Evolutionary conservation across 2,329 filamentous ascomycete species (phyloP), one percentile per base, ranked within the genome.

Genomic region (Drechmeria coniospora): DNA sequence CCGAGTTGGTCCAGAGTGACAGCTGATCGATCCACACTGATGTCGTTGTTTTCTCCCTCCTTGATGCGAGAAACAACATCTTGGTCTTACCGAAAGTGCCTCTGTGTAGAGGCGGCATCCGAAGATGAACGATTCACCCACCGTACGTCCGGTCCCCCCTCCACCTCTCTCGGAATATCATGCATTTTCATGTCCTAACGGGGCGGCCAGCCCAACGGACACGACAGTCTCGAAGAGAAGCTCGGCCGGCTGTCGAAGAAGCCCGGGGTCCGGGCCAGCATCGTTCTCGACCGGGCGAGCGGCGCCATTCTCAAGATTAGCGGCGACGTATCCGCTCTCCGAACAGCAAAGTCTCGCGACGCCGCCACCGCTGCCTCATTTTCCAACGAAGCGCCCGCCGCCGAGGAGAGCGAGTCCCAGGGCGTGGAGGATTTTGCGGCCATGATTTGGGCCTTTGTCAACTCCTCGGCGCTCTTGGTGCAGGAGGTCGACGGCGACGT

Each of bases 401-500:
- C 57, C 11, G 51, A 59, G 23, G 54, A 59, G 38, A 58, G 48
- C 40, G 61, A 68, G 42, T 61, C 65, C 31, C 65, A 67, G 41
- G 74, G 64, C 23, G 66, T 76, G 6, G 75, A 81, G 44, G 76
- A 84, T 36, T 73, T 87, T 34, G 80, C 80, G 6, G 62, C 65
- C 27, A 67, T 83, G 59, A 75, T 87, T 2, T 86, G 76, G 74
- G 68, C 67, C 29, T 86, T 81, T 51, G 64, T 86, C 35, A 74
- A 71, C 38, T 65, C 63, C 8, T 76, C 79, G 2, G 76, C 74
- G 12, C 66, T 61, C 22, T 54, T 87, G 38, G 72, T 84, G n/a
- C 63, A 74, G 36, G 76, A 76, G 34, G 56, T 87, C 41, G 79
- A 86, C 44, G 62, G 65, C 18, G 77, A 84, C 56, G 72, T 77